Base-by-base conservation (phyloP, 352 stramenopile genomes). In the Vaucheria bursata region DNA sequence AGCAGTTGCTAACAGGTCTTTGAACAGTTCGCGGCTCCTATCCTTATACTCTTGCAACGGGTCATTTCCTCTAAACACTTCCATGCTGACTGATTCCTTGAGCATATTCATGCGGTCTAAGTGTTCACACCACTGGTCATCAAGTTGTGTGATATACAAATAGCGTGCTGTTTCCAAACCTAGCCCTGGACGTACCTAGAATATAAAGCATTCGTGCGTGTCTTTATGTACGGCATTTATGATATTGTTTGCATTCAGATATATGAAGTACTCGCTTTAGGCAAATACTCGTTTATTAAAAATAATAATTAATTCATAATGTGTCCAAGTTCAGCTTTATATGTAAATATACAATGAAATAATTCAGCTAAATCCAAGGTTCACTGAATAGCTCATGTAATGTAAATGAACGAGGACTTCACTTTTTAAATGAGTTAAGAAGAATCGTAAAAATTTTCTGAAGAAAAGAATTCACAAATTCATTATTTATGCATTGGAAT, bases 41-140 rank as follows among this genome's bases (percentile, higher is more conserved):
- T 75, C 50, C 71, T 75, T 59, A 25, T 18, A 94, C 80, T 92
- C 88, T 34, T 87, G 81, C 1, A 91, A 73, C 50, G 87, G 87
- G 79, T 92, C 85, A 8, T 85, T 59, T 12, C 86, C 85, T 82
- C 89, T 84, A 70, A 89, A 92, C 71, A 88, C 85, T 69, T 88
- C 81, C 49, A 93, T 79, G 72, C 87, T 86, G 12, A 92, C 88
- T 71, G 82, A 87, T 75, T 94, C 89, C 75, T 92, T 91, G 39
- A 94, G 77, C 66, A 89, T 87, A 70, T 92, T 88, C 87, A 94
- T 88, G 45, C 87, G 85, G 52, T 90, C 85, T 0, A 94, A 78
- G 79, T 94, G 89, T 73, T 92, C 86, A 76, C 85, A 88, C 88
- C 88, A 94, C 5, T 88, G 85, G 79, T 92, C 91, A 82, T 94